Percentiles rank a stretch among this genome's conserved stretches.
Evolutionary conservation across 768 basidiomycete species (phyloP).

Genomic region (Pleurotus cornucopiae): DNA sequence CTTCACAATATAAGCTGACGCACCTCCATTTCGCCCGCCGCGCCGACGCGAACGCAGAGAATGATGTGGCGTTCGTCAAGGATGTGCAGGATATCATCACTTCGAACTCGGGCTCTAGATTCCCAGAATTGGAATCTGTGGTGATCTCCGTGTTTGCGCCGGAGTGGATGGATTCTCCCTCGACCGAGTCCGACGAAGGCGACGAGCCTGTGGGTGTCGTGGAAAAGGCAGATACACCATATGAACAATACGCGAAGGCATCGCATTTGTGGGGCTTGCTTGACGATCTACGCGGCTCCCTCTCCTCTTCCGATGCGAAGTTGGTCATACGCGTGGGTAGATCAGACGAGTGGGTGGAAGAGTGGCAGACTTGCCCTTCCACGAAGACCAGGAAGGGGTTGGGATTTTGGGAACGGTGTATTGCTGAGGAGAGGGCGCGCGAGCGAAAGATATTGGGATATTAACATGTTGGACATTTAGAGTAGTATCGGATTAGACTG

Average conservation of each 20-base stretch:
- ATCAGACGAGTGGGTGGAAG: background rate
- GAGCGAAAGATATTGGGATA: no score
- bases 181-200: constrained; percentile 12
- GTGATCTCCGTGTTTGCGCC: constrained; percentile 29
- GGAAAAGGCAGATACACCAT: constrained; percentile 19
- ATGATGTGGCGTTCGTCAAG: constrained; percentile 31
- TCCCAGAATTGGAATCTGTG: constrained; percentile 14
- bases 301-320: background rate
- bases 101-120: constrained; percentile 22
- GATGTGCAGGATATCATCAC: constrained; percentile 26
- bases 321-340: background rate
- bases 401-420: no score
- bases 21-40: constrained; percentile 37
- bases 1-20: constrained; percentile 19
- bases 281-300: background rate
- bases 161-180: constrained; percentile 8
- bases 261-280: no score
- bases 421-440: no score
- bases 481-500: no score
- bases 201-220: constrained; percentile 19
- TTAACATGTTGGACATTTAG: no score
- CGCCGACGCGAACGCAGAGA: constrained; percentile 35
- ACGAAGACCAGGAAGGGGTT: no score
- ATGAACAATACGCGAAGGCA: constrained; percentile 20
- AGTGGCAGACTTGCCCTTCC: no score